These are phyloP conservation scores for Tulasnella sp. DNA, from an alignment of 768 basidiomycete genomes.

Conservation along the genomic window DNA sequence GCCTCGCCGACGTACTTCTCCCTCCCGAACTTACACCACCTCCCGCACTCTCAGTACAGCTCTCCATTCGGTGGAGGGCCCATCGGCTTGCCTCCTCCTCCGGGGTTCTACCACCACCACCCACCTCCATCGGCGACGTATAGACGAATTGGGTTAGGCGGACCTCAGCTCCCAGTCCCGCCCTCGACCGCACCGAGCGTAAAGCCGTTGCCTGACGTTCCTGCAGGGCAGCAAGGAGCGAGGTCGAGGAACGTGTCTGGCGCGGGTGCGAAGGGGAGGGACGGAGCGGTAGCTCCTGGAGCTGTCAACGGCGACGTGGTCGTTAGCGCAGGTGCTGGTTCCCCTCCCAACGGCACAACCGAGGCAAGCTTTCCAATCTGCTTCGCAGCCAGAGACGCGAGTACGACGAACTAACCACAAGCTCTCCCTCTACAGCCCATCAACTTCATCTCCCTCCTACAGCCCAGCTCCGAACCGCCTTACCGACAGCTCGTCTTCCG, in stretches of 20 bases:
- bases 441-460: conserved; percentile 76
- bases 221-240: neutral
- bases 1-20: neutral
- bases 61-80: neutral
- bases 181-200: neutral
- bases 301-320: neutral
- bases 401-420: neutral
- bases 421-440: conserved; percentile 47
- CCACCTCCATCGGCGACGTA: too few relatives aligned
- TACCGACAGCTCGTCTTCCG: conserved; percentile 72
- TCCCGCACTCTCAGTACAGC: neutral
- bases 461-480: conserved; percentile 75
- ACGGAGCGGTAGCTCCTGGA: neutral
- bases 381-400: neutral
- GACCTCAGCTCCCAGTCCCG: neutral
- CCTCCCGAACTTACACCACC: neutral
- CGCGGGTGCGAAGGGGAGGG: neutral
- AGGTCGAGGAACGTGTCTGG: neutral
- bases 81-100: neutral
- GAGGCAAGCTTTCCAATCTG: neutral
- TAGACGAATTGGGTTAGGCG: too few relatives aligned
- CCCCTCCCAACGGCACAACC: neutral
- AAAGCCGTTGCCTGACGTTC: neutral
- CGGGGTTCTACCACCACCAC: neutral
- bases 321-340: neutral